phyloP scores from a whole-genome alignment of 2,329 filamentous ascomycete genomes.

The Hirsutella minnesotensis region DNA sequence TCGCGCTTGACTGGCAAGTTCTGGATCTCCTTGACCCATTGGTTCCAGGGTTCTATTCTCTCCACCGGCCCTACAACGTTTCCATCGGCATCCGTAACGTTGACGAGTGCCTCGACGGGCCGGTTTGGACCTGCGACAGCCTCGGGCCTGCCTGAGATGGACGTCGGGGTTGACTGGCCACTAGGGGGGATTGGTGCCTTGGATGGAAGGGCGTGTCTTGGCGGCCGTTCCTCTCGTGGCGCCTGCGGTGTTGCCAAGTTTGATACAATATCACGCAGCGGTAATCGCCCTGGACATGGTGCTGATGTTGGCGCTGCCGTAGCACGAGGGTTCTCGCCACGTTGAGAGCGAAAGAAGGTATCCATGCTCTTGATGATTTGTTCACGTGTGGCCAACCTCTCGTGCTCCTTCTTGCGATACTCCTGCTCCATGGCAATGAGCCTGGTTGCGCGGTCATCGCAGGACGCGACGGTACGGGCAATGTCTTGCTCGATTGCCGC shows the following conservation, averaged over 20 bases:
- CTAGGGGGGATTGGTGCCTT: neutral
- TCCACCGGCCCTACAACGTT: slow-evolving; percentile 24
- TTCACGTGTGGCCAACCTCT: slow-evolving; percentile 15
- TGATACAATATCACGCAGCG: neutral
- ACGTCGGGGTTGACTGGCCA: slow-evolving; percentile 1
- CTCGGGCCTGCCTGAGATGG: neutral
- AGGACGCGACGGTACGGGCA: slow-evolving; percentile 15
- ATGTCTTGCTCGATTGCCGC: slow-evolving; percentile 26
- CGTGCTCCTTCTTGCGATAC: slow-evolving; percentile 16
- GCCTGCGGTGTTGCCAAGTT: neutral
- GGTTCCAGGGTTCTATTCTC: slow-evolving; percentile 25
- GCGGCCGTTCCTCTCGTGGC: neutral
- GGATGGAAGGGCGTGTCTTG: neutral
- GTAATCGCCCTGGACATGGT: slow-evolving; percentile 2
- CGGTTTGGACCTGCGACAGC: neutral
- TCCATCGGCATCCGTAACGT: slow-evolving; percentile 26
- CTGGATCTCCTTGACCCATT: slow-evolving; percentile 26
- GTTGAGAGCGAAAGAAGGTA: slow-evolving; percentile 20
- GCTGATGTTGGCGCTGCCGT: slow-evolving; percentile 1
- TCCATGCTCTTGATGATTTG: slow-evolving; percentile 19
- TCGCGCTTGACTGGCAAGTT: slow-evolving; percentile 24
- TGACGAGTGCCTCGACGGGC: slow-evolving; percentile 13
- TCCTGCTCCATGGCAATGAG: slow-evolving; percentile 20
- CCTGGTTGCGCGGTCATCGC: slow-evolving; percentile 20
- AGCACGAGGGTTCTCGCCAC: slow-evolving; percentile 10